phyloP scores from a whole-genome alignment of 2,329 filamentous ascomycete species.

The Ophiostoma triangulosporum region DNA sequence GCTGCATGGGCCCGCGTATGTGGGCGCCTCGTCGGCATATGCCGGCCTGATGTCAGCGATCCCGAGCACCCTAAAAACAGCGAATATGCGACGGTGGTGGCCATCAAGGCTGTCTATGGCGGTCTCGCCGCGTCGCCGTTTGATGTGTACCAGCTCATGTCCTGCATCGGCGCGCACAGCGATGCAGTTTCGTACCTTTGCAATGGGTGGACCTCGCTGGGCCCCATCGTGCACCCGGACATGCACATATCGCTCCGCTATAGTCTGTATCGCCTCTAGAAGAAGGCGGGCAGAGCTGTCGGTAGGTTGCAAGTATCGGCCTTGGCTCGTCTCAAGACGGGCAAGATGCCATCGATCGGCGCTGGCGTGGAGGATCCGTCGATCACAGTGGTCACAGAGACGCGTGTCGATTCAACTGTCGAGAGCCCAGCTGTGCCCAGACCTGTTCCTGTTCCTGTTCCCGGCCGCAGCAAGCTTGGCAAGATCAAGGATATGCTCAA shows the following conservation, averaged over 20 bases:
- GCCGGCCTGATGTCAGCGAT: not conserved
- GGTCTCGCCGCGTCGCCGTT: not conserved
- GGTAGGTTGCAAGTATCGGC: too few relatives aligned
- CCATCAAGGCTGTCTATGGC: not conserved
- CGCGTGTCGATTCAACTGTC: too few relatives aligned
- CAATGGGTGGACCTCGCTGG: not conserved
- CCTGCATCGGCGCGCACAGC: not conserved
- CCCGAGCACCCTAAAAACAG: not conserved
- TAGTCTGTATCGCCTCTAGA: not conserved
- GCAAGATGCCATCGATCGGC: too few relatives aligned
- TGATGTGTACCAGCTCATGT: slow-evolving; percentile 6
- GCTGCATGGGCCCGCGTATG: slow-evolving; percentile 2
- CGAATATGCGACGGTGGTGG: not conserved
- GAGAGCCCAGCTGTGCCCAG: too few relatives aligned
- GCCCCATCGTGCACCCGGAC: not conserved
- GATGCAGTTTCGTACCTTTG: not conserved
- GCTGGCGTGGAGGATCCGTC: too few relatives aligned
- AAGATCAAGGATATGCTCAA: too few relatives aligned
- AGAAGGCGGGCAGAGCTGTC: not conserved
- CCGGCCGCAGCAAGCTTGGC: too few relatives aligned
- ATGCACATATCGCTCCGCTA: not conserved
- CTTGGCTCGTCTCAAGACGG: too few relatives aligned
- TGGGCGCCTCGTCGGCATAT: not conserved
- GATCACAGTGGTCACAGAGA: too few relatives aligned
- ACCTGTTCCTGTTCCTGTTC: too few relatives aligned